Conservation (phyloP, 139 green algal genomes). For the Micractinium sp. region DNA sequence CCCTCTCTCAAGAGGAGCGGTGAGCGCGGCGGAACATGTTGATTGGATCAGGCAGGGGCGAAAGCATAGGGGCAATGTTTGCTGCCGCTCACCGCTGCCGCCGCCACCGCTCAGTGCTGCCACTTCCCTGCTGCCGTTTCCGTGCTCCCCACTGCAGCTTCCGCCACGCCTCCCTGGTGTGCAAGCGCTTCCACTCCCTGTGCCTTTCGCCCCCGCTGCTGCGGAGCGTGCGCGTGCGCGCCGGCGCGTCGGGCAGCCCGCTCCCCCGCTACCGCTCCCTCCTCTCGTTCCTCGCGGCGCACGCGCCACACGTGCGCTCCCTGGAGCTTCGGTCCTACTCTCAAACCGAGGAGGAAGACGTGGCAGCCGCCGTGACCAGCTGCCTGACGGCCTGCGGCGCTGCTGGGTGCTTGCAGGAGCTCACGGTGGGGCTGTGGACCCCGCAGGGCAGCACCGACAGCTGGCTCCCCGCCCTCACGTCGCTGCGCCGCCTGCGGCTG, state of each 20-base stretch:
- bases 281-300: neutral
- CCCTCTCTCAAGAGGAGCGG: neutral
- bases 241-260: neutral
- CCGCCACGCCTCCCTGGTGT: neutral
- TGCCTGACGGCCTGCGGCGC: conserved; percentile 3
- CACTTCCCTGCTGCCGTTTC: neutral
- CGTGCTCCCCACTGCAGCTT: neutral
- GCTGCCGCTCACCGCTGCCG: no score
- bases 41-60: neutral
- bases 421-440: neutral
- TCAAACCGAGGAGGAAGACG: neutral
- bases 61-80: neutral
- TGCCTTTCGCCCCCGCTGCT: neutral
- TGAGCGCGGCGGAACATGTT: neutral
- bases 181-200: neutral
- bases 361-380: neutral
- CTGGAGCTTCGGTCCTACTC: neutral
- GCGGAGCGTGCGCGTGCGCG: neutral
- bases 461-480: conserved; percentile 2
- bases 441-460: neutral
- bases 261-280: conserved; percentile 1
- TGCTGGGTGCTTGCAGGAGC: neutral
- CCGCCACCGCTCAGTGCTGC: neutral
- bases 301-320: neutral
- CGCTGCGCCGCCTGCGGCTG: neutral